phyloP scores from a whole-genome alignment of 2,329 filamentous ascomycete species.

The Cladorrhinum sp. region DNA sequence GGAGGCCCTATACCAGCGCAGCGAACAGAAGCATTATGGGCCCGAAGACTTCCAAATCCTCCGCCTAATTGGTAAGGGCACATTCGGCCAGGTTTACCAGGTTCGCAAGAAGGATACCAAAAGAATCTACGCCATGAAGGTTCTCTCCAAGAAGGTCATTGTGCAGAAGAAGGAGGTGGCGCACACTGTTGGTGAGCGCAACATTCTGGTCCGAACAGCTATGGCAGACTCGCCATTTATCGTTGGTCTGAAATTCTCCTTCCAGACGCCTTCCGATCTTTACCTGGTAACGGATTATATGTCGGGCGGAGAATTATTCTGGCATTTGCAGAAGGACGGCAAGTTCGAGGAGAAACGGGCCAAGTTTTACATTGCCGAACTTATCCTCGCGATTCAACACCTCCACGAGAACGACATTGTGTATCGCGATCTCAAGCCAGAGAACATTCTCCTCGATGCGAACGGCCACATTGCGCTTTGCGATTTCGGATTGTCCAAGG shows the following conservation, averaged over 20 bases:
- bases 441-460: slow-evolving; percentile 94
- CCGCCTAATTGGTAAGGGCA: slow-evolving; percentile 95
- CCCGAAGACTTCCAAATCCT: slow-evolving; percentile 95
- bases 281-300: slow-evolving; percentile 99
- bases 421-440: slow-evolving; percentile 94
- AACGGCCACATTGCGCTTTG: slow-evolving; percentile 97
- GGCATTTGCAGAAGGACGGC: slow-evolving; percentile 96
- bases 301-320: slow-evolving; percentile 97
- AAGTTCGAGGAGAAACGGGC: slow-evolving; percentile 91
- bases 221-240: slow-evolving; percentile 97
- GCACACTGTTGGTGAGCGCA: slow-evolving; percentile 93
- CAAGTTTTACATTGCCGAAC: slow-evolving; percentile 98
- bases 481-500: slow-evolving; percentile 96
- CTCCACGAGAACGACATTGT: slow-evolving; percentile 97
- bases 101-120: slow-evolving; percentile 95
- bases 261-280: slow-evolving; percentile 93
- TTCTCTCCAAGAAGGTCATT: slow-evolving; percentile 98
- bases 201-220: slow-evolving; percentile 93
- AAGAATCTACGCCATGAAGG: slow-evolving; percentile 98
- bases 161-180: slow-evolving; percentile 99
- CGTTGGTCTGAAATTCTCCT: slow-evolving; percentile 96
- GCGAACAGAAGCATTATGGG: slow-evolving; percentile 86
- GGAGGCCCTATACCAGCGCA: slow-evolving; percentile 79
- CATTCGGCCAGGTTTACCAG: slow-evolving; percentile 97
- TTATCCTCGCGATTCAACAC: slow-evolving; percentile 92